A percentile compares a stretch with the other conserved stretches of the same genome.
phyloP scores from a whole-genome alignment of 306 rosid species.

The Sesbania bispinosa region DNA sequence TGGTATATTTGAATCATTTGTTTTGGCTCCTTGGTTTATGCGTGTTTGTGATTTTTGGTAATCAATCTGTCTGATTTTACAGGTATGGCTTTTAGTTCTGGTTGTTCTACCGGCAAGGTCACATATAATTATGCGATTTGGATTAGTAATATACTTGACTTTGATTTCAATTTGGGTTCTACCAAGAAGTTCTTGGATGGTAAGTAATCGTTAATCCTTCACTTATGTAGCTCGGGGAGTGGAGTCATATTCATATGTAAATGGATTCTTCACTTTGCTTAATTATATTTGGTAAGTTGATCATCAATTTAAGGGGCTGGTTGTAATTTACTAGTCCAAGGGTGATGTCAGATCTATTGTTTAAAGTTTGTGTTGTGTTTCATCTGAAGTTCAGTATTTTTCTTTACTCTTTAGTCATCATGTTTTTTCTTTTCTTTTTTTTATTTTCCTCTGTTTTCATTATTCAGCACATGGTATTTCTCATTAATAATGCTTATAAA shows the following conservation, averaged over 20 bases:
- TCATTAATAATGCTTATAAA: slow-evolving; percentile 11
- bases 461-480: neutral
- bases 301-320: neutral
- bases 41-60: neutral
- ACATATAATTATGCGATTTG: slow-evolving; percentile 60
- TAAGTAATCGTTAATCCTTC: slow-evolving; percentile 30
- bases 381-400: neutral
- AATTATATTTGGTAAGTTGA: neutral
- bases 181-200: slow-evolving; percentile 80
- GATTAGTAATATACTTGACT: slow-evolving; percentile 70
- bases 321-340: neutral
- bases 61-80: slow-evolving; percentile 24
- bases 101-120: slow-evolving; percentile 93
- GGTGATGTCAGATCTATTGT: neutral
- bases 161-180: slow-evolving; percentile 71
- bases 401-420: neutral
- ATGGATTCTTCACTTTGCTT: slow-evolving; percentile 12
- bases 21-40: neutral
- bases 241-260: slow-evolving; percentile 11
- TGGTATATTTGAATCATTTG: slow-evolving; percentile 2
- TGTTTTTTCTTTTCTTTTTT: neutral
- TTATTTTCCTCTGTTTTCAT: neutral
- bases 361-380: slow-evolving; percentile 11
- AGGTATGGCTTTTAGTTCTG: slow-evolving; percentile 96
- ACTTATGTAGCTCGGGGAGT: slow-evolving; percentile 14